Percentiles rank a stretch among this genome's conserved stretches.
Evolutionary conservation across 2,329 filamentous ascomycete species (phyloP).

Genomic region (Ophiostoma angusticollis): DNA sequence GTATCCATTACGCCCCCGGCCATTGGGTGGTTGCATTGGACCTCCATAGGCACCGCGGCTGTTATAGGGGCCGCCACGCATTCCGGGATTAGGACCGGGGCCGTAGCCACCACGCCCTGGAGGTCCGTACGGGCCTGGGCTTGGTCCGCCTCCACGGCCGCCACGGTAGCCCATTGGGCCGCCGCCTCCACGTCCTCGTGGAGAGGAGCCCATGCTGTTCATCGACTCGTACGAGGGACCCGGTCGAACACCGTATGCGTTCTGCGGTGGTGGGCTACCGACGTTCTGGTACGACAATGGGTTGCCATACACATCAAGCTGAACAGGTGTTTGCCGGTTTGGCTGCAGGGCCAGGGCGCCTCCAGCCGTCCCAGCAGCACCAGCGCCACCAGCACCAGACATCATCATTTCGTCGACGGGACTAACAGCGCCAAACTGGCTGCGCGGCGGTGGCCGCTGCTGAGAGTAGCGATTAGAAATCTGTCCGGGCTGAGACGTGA

Average conservation of each 20-base stretch:
- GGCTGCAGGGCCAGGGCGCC: constrained; percentile 19
- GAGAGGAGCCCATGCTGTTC: constrained; percentile 22
- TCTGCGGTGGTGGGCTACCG: constrained; percentile 26
- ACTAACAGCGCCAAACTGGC: constrained; percentile 36
- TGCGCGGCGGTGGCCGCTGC: constrained; percentile 29
- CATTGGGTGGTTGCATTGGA: constrained; percentile 23
- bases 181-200: constrained; percentile 39
- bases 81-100: constrained; percentile 23
- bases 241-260: constrained; percentile 34
- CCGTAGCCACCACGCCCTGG: constrained; percentile 39
- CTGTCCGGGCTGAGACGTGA: constrained; percentile 52
- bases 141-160: constrained; percentile 34
- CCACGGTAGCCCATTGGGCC: constrained; percentile 31
- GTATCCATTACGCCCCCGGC: constrained; percentile 21
- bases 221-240: constrained; percentile 35
- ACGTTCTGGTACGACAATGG: constrained; percentile 40
- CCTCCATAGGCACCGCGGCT: constrained; percentile 23
- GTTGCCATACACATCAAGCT: constrained; percentile 55
- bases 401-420: constrained; percentile 17
- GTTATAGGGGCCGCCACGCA: constrained; percentile 28
- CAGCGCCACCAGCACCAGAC: constrained; percentile 12
- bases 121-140: constrained; percentile 25
- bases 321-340: constrained; percentile 21
- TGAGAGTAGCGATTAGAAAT: constrained; percentile 32
- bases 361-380: background rate